Evolutionary conservation across 768 basidiomycete genomes (phyloP).

Genomic region (Kwoniella mangroviensis): DNA sequence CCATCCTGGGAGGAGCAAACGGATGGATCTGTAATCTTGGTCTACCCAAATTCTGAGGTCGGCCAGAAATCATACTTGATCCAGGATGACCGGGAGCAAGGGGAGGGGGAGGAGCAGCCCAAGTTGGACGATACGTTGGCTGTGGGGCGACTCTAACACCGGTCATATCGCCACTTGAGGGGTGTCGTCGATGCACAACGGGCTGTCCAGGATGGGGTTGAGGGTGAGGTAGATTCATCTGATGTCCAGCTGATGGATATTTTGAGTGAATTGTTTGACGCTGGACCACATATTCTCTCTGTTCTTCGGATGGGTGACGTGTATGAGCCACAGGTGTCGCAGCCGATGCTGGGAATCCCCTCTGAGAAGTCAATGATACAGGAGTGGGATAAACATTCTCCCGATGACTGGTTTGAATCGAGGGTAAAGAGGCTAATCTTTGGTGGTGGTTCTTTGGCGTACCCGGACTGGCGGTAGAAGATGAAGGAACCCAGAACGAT

Average conservation of each 20-base stretch:
- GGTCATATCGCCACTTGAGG: conserved; percentile 4
- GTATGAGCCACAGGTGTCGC: neutral
- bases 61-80: neutral
- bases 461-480: neutral
- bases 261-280: neutral
- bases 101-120: conserved; percentile 13
- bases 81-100: neutral
- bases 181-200: neutral
- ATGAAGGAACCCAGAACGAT: conserved; percentile 3
- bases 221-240: neutral
- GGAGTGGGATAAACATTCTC: conserved; percentile 15
- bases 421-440: conserved; percentile 4
- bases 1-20: conserved; percentile 17
- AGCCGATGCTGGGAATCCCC: neutral
- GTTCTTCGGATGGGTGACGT: neutral
- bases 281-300: neutral
- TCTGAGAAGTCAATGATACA: conserved; percentile 4
- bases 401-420: neutral
- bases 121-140: neutral
- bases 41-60: conserved; percentile 3
- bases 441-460: neutral
- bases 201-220: neutral
- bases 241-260: neutral
- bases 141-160: neutral
- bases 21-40: conserved; percentile 28